Percentiles rank a stretch among this genome's conserved stretches.
phyloP scores from a whole-genome alignment of 306 rosid genomes.

The Begonia peltatifolia region DNA sequence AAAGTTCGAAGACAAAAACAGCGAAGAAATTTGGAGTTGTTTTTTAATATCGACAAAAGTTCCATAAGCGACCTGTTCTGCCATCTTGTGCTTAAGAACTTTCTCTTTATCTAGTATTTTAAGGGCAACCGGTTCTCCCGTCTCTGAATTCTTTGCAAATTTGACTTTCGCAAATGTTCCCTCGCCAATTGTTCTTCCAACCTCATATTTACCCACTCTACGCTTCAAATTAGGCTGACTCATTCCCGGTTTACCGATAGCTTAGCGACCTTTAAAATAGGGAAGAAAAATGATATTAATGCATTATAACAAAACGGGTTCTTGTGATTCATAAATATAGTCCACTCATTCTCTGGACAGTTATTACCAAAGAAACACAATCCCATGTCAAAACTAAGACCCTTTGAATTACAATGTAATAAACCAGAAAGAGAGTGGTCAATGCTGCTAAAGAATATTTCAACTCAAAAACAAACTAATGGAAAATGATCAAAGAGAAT shows the following conservation, averaged over 20 bases:
- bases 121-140: slow-evolving; percentile 62
- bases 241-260: slow-evolving; percentile 30
- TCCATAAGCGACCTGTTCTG: slow-evolving; percentile 60
- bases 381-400: too few relatives aligned
- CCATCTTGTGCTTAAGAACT: slow-evolving; percentile 96
- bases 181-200: slow-evolving; percentile 96
- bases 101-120: slow-evolving; percentile 94
- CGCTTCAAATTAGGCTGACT: slow-evolving; percentile 80
- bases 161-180: slow-evolving; percentile 97
- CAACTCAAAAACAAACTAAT: too few relatives aligned
- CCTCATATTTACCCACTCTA: slow-evolving; percentile 78
- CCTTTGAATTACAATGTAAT: too few relatives aligned
- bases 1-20: not conserved
- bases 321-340: too few relatives aligned
- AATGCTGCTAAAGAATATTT: too few relatives aligned
- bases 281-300: too few relatives aligned
- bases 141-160: slow-evolving; percentile 74
- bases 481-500: too few relatives aligned
- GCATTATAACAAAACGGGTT: too few relatives aligned
- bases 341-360: too few relatives aligned
- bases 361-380: too few relatives aligned
- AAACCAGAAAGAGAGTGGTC: too few relatives aligned
- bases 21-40: not conserved
- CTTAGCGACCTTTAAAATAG: slow-evolving; percentile 2
- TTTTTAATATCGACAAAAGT: not conserved